Conservation (phyloP, 2,329 filamentous ascomycete species). For the Penicillium sclerotigenum region DNA sequence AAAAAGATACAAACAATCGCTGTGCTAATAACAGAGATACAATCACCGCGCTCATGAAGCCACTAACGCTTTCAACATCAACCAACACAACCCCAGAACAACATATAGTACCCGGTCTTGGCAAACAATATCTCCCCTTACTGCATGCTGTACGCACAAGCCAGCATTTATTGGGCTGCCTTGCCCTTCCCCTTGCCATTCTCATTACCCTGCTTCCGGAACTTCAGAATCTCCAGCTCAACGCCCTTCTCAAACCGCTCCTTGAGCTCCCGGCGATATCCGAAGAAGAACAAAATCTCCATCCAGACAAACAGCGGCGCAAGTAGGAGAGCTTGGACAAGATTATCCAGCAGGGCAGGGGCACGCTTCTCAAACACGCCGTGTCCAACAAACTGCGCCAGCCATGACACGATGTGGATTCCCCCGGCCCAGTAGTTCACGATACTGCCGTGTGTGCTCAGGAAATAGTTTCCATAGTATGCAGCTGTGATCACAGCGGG, state of each 20-base stretch:
- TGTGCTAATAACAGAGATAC: constrained; percentile 5
- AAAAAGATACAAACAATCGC: not conserved
- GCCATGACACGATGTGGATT: constrained; percentile 73
- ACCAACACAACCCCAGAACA: not conserved
- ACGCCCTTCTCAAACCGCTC: constrained; percentile 74
- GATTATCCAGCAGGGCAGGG: constrained; percentile 84
- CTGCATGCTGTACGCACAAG: not conserved
- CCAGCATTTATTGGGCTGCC: constrained; percentile 15
- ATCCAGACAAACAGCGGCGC: constrained; percentile 98
- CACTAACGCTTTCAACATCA: not conserved
- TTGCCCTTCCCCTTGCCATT: constrained; percentile 10
- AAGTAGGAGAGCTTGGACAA: constrained; percentile 86
- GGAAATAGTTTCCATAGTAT: constrained; percentile 71
- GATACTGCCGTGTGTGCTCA: constrained; percentile 58
- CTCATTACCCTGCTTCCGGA: constrained; percentile 52
- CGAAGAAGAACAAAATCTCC: constrained; percentile 83
- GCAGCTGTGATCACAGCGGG: constrained; percentile 72
- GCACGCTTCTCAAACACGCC: constrained; percentile 83
- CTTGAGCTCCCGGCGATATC: constrained; percentile 86
- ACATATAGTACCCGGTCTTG: not conserved
- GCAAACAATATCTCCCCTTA: constrained; percentile 4
- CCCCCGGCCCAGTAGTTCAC: constrained; percentile 65
- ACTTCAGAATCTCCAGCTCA: constrained; percentile 71
- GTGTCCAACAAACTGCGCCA: constrained; percentile 88
- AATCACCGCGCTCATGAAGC: not conserved